phyloP scores from a whole-genome alignment of 2,329 filamentous ascomycete genomes.

The Davidsoniella australis region DNA sequence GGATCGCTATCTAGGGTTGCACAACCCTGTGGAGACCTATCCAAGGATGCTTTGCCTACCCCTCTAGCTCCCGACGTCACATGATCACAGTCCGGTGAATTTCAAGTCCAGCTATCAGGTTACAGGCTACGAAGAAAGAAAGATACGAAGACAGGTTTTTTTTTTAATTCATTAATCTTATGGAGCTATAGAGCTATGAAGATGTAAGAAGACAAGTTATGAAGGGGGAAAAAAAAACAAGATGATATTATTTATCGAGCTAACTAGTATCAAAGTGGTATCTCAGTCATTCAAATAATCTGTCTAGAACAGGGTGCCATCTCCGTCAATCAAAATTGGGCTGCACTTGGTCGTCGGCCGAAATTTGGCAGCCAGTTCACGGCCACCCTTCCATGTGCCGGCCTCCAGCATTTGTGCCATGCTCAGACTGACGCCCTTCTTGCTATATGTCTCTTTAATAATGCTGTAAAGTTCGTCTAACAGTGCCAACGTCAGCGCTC shows the following conservation, averaged over 20 bases:
- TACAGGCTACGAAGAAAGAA: no score
- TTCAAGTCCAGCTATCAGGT: background rate
- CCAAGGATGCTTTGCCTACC: no score
- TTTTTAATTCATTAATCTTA: no score
- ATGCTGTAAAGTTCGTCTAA: constrained; percentile 32
- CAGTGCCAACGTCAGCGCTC: constrained; percentile 39
- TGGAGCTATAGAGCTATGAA: no score
- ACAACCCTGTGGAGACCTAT: background rate
- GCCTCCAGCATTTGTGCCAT: constrained; percentile 36
- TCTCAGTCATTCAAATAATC: no score
- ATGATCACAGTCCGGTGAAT: no score
- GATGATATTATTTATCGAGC: no score
- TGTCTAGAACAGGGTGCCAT: constrained; percentile 60
- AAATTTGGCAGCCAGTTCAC: constrained; percentile 64
- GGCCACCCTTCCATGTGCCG: constrained; percentile 46
- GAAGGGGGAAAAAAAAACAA: no score
- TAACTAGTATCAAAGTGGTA: no score
- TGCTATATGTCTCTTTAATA: constrained; percentile 22
- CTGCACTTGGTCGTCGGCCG: constrained; percentile 67
- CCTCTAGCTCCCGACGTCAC: no score
- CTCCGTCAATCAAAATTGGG: constrained; percentile 65
- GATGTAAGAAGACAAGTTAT: no score
- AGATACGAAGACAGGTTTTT: no score
- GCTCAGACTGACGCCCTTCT: constrained; percentile 22
- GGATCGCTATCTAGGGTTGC: constrained; percentile 1